A percentile compares a stretch with the other conserved stretches of the same genome.
Conservation (phyloP, 2,329 filamentous ascomycete genomes). For the Fusarium sp. region DNA sequence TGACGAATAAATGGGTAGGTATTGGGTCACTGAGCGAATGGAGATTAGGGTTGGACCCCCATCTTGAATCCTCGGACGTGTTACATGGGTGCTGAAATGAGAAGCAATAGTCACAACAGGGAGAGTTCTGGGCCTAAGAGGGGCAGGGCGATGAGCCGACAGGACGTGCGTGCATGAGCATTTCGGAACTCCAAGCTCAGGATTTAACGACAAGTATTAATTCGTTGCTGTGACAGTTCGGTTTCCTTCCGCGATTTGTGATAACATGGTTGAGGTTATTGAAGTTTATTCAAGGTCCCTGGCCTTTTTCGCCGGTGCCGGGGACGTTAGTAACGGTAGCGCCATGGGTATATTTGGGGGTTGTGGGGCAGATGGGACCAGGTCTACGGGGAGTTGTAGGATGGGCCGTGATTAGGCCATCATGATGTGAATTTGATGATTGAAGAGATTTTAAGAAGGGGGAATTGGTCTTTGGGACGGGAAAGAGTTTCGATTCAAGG, state of each 20-base stretch:
- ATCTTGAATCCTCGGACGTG: not conserved
- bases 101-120: not conserved
- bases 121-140: not conserved
- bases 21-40: constrained; percentile 6
- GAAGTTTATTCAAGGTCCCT: not conserved
- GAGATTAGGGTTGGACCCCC: not conserved
- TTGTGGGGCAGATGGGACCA: constrained; percentile 26
- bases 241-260: constrained; percentile 2
- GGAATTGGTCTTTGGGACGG: no score
- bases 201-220: constrained; percentile 4
- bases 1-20: constrained; percentile 14
- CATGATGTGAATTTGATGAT: constrained; percentile 18
- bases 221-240: not conserved
- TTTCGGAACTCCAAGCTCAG: not conserved
- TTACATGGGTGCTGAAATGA: constrained; percentile 7
- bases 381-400: constrained; percentile 33
- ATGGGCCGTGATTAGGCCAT: constrained; percentile 32
- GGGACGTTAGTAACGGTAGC: constrained; percentile 23
- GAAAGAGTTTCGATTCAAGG: rapidly evolving
- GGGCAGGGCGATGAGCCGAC: constrained; percentile 9
- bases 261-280: not conserved
- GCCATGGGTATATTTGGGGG: constrained; percentile 5
- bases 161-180: constrained; percentile 15
- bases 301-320: not conserved
- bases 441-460: not conserved